Evolutionary conservation across 768 basidiomycete genomes (phyloP), one percentile per base, ranked within the genome.

Genomic region (Boletus bicolor): DNA sequence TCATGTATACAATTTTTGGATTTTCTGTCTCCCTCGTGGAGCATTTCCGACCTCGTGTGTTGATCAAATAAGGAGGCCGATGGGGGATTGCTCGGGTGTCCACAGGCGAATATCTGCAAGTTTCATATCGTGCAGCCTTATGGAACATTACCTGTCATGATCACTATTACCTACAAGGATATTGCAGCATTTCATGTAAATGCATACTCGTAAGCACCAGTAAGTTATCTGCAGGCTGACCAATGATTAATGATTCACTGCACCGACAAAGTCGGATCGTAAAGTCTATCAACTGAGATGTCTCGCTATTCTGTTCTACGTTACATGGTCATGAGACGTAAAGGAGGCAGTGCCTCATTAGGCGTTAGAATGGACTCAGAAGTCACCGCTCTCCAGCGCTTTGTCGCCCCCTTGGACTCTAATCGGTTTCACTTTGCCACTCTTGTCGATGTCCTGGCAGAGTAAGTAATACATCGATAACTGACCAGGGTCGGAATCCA

Each of bases 401-500:
- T 44, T 43, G 14, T 36, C 19, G 47, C 7, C 28, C 21, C 12
- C 39, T 5, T 44, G 19, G 17, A 32, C 35, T 32, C 42, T 36
- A 12, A 45, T 34, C 15, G n/a, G 21, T 21, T 21, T 24, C 44
- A 30, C 14, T 5, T 19, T 24, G 11, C 30, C 54, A 44, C 24
- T 15, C 32, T 26, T 28, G 28, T 50, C 44, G 49, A 69, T 68
- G 68, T 65, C 68, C 49, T 67, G 68, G 68, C 65, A 67, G 43
- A 61, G 67, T 67, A 36, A 58, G 64, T 46, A 7, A 39, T 32
- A n/a, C 38, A 19, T 50, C 62, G n/a, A 46, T 45, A n/a, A 11
- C 0, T 15, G 21, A 24, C 5, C 37, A 30, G 21, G 19, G 2
- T 45, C 28, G 28, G 26, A 34, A 39, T 35, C 26, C 14, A 24